Evolutionary conservation across 176 grass and related monocot genomes (phyloP), one percentile per base, ranked within the genome.

Genomic region (Carex kokanica): DNA sequence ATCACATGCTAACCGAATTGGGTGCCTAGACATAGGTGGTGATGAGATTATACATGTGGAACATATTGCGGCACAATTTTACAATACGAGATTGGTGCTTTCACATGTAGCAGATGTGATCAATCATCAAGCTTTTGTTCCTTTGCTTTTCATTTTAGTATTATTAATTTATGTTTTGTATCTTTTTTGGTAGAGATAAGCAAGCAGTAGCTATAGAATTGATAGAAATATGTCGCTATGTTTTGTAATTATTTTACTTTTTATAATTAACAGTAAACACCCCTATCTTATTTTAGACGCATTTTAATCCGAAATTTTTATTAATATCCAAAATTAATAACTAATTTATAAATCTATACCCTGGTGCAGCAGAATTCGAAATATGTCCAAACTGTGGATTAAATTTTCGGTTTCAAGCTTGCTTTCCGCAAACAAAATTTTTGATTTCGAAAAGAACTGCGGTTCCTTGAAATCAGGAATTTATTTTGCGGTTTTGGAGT

Each of bases 231-330:
- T 52, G 11, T 25, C 5, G 12, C 29, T 9, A 16, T 49, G 18
- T 74, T 74, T 15, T 74, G 43, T 74, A 74, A 74, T 74, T 74
- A 74, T 25, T 51, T 74, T 52, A n/a, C 36, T 20, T 70, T 70
- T 70, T 1, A 41, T 3, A 8, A 41, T 43, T 43, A 36, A 17
- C 65, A n/a, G 11, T 67, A 34, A 67, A 16, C 29, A 34, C 38
- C 25, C 29, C 32, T n/a, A n/a, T 69, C 61, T 8, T 69, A 41
- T 68, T 38, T 36, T 16, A 36, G 31, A 36, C 7, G 16, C 11
- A 4, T 4, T 43, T 18, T 9, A 21, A 4, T 71, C n/a, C 9
- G 1, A 43, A 17, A 20, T 20, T 45, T 71, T 17, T 71, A 9
- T 43, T 1, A 45, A 43, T 27, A 27, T 27, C 27, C 27, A 27